Evolutionary conservation across 2,329 filamentous ascomycete genomes (phyloP), one percentile per base, ranked within the genome.

Genomic region (Hawksworthiomyces lignivorus): DNA sequence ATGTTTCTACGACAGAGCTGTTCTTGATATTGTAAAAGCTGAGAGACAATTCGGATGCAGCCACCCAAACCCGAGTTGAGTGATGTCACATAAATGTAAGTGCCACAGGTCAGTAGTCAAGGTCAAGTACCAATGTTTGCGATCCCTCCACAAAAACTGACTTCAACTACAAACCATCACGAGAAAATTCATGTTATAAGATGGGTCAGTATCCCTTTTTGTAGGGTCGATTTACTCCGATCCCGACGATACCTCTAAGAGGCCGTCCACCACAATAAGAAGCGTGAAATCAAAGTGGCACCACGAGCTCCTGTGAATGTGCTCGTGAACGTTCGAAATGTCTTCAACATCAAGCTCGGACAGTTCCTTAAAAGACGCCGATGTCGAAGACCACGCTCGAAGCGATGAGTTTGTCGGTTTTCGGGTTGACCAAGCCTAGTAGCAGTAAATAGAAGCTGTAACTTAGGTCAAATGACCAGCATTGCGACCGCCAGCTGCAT

Each of bases 321-420:
- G 63, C 34, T 70, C 64, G 48, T 57, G 56, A 17, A 66, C 61
- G 36, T 51, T 49, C 36, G 46, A 36, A 15, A 68, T 54, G n/a
- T 59, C 61, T 53, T 68, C 63, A 15, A 54, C 54, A 29, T 66
- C 59, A 9, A 70, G 59, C 24, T 59, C 60, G 6, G 53, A 43
- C 15, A 69, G 57, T 52, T 70, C 66, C 28, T 27, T 67, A 68
- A 50, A 69, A 69, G 30, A 52, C 59, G 7, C 58, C 47, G 26
- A 83, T 70, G 61, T 86, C 75, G 50, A 86, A 78, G 46, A 85
- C 75, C 30, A 76, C 72, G 35, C 70, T 82, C 36, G 80, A 82
- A 45, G 83, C 84, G 57, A 89, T 82, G 44, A 89, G 67, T 64
- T 88, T 89, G 53, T 77, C 70, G 59, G 76, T 84, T 32, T 67